Conservation (phyloP, 768 basidiomycete species). For the Boletus edulis region DNA sequence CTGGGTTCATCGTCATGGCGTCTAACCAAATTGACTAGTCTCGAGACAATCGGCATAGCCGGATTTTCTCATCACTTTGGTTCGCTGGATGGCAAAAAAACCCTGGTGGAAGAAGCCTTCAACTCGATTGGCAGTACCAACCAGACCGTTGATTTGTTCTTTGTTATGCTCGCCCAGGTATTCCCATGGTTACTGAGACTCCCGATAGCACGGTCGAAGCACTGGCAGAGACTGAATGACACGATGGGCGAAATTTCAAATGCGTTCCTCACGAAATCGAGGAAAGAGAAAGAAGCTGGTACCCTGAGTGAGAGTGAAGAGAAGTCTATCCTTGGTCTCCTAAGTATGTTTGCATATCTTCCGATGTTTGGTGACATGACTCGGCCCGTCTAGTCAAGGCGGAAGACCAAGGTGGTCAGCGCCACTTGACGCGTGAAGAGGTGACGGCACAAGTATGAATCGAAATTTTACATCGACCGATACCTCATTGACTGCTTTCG, state of each 20-base stretch:
- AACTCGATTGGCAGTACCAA: constrained; percentile 18
- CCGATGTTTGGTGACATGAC: neutral
- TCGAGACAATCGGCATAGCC: constrained; percentile 45
- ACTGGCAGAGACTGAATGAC: constrained; percentile 25
- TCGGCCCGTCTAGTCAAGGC: constrained; percentile 33
- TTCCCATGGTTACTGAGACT: constrained; percentile 33
- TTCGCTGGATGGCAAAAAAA: constrained; percentile 35
- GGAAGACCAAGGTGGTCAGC: constrained; percentile 26
- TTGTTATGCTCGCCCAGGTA: constrained; percentile 25
- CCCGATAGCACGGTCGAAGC: constrained; percentile 28
- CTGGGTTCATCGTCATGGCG: neutral
- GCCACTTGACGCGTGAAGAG: constrained; percentile 40
- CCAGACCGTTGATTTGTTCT: neutral
- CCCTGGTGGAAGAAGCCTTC: constrained; percentile 26
- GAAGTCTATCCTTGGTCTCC: constrained; percentile 37
- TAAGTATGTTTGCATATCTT: constrained; percentile 24
- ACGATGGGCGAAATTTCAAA: constrained; percentile 35
- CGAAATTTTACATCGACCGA: neutral
- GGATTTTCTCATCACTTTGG: constrained; percentile 47
- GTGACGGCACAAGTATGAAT: constrained; percentile 33
- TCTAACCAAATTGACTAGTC: constrained; percentile 18
- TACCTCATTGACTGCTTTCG: neutral
- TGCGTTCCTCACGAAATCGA: constrained; percentile 30
- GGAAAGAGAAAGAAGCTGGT: constrained; percentile 32
- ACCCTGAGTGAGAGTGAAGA: constrained; percentile 30